Evolutionary conservation across 2,329 filamentous ascomycete genomes (phyloP), one percentile per base, ranked within the genome.

Genomic region (Trichoderma sp.): DNA sequence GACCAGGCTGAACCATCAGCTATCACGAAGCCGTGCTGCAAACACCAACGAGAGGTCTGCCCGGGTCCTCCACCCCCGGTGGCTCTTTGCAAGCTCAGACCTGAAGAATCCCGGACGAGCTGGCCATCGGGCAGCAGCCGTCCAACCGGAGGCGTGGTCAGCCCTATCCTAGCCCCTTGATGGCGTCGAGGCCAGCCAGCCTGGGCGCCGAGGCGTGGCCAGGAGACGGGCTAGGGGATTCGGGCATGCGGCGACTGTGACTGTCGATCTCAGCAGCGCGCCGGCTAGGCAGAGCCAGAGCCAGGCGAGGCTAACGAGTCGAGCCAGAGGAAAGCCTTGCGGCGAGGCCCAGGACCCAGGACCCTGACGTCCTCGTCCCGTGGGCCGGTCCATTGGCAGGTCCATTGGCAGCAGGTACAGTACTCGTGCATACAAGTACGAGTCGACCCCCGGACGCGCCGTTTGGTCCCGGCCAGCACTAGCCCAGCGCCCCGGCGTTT

Each of bases 51-150:
- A 70, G 67, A 69, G 69, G 32, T 65, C 59, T 60, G 28, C n/a
- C 34, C 26, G 54, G 39, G 51, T 68, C 68, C 68, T 71, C 63
- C 68, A 67, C 69, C 68, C 21, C 34, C 51, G 67, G 54, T 64
- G 65, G 67, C 70, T 69, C 66, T 58, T 72, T 68, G 68, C 70
- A 70, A 74, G 72, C 72, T 73, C 71, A 74, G 71, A 74, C 66
- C 71, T 72, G 67, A 69, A 65, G 63, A 69, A 70, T 55, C 69
- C 69, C 55, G 56, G 69, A 59, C 69, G 60, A 70, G 69, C 69
- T 70, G 69, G 66, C 34, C 28, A 43, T 69, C 34, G 52, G 55
- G 66, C 30, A 65, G 69, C 68, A 65, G 69, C 68, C 65, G 69
- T 68, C 69, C 69, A 70, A 70, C 69, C 66, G 55, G 69, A 68